These are phyloP conservation scores for Acacia acuminata DNA, from an alignment of 306 rosid genomes.

Conservation along the genomic window DNA sequence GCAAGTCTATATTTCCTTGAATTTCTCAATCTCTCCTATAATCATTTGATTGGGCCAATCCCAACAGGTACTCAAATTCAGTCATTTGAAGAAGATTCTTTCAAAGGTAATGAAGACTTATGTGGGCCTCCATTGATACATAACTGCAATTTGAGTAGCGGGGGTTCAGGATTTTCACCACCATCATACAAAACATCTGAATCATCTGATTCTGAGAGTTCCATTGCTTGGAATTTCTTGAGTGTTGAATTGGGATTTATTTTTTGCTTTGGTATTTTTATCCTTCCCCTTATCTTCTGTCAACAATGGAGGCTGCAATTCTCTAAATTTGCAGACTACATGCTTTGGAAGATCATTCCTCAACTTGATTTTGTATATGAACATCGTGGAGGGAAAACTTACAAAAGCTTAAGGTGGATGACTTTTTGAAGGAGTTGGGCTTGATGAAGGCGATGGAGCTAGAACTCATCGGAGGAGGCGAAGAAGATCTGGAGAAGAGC, in stretches of 20 bases:
- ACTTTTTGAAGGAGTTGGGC: no score
- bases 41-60: background rate
- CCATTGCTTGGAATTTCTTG: constrained; percentile 13
- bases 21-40: background rate
- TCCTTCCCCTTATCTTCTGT: background rate
- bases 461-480: no score
- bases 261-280: constrained; percentile 7
- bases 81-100: background rate
- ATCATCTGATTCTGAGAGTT: background rate
- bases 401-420: constrained; percentile 5
- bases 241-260: background rate
- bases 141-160: background rate
- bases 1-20: background rate
- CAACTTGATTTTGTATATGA: background rate
- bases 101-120: constrained; percentile 21
- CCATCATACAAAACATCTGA: background rate
- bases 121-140: constrained; percentile 30
- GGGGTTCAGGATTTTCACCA: background rate
- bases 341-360: constrained; percentile 13
- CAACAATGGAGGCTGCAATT: background rate
- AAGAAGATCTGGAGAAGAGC: no score
- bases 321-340: constrained; percentile 3
- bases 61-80: constrained; percentile 1
- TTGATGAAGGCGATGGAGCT: no score
- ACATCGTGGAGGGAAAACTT: background rate